These are phyloP conservation scores for Fagus sylvatica DNA, from an alignment of 306 rosid species.

Conservation along the genomic window DNA sequence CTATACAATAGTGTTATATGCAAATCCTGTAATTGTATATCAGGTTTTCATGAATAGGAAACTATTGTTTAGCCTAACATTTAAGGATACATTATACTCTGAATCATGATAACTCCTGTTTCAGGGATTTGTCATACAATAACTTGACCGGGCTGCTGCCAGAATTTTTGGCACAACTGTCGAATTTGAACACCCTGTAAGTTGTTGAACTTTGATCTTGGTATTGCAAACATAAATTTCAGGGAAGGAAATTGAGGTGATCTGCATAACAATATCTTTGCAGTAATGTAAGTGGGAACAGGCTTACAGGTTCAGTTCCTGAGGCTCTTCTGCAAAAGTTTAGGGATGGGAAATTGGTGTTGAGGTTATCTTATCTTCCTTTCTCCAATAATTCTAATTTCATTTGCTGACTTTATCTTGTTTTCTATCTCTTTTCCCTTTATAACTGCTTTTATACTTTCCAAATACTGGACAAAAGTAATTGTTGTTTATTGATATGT, in stretches of 20 bases:
- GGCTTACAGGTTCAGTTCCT: conserved; percentile 27
- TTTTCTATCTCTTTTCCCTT: not conserved
- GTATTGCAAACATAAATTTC: not conserved
- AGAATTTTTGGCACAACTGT: conserved; percentile 21
- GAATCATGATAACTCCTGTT: not conserved
- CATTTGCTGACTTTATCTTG: not conserved
- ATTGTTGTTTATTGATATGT: too few relatives aligned
- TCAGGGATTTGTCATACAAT: conserved; percentile 51
- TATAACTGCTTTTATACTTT: not conserved
- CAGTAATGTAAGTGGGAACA: conserved; percentile 23
- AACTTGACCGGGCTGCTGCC: conserved; percentile 41
- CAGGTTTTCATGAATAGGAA: too few relatives aligned
- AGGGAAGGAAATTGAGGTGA: not conserved
- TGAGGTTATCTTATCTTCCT: conserved; percentile 3
- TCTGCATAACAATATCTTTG: not conserved
- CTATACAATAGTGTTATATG: not conserved
- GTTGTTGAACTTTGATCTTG: not conserved
- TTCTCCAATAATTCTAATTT: too few relatives aligned
- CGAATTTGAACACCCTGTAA: conserved; percentile 32
- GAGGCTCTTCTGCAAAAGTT: conserved; percentile 11
- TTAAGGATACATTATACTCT: too few relatives aligned
- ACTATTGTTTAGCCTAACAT: too few relatives aligned
- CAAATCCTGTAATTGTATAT: not conserved
- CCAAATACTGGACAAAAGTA: not conserved
- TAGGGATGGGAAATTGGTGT: not conserved